phyloP scores from a whole-genome alignment of 495 filamentous ascomycete species.

The Astrothelium subdiscretum region DNA sequence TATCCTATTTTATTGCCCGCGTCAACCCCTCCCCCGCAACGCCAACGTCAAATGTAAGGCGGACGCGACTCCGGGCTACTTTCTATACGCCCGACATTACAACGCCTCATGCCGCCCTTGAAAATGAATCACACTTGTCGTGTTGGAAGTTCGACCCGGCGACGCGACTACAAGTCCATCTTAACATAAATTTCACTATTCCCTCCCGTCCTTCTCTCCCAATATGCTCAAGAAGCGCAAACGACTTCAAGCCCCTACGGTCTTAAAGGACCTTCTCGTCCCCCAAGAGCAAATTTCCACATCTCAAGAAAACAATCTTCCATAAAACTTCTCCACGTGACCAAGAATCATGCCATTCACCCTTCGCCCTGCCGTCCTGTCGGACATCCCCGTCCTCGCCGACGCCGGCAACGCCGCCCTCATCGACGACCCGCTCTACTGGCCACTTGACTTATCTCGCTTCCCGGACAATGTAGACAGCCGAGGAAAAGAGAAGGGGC shows the following conservation, averaged over 20 bases:
- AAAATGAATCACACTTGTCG: neutral
- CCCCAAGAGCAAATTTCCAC: too few relatives aligned
- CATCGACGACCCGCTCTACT: neutral
- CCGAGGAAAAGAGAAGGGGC: too few relatives aligned
- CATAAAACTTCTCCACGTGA: too few relatives aligned
- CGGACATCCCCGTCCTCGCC: constrained; percentile 8
- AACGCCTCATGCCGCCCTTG: neutral
- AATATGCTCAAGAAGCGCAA: too few relatives aligned
- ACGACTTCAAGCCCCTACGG: too few relatives aligned
- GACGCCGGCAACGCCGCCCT: constrained; percentile 8
- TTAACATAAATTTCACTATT: neutral
- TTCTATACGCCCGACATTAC: too few relatives aligned
- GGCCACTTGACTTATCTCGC: constrained; percentile 5
- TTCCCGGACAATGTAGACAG: constrained; percentile 9
- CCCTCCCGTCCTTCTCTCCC: too few relatives aligned
- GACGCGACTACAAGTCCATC: neutral
- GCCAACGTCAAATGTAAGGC: neutral
- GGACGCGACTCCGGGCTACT: too few relatives aligned
- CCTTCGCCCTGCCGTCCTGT: constrained; percentile 6
- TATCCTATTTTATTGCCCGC: too few relatives aligned
- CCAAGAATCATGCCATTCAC: constrained; percentile 17
- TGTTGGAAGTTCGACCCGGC: too few relatives aligned
- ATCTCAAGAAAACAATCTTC: too few relatives aligned
- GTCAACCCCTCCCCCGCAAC: neutral
- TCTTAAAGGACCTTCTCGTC: too few relatives aligned